Conservation (phyloP, 208 protist genomes). For the Eutreptiella sp. region DNA sequence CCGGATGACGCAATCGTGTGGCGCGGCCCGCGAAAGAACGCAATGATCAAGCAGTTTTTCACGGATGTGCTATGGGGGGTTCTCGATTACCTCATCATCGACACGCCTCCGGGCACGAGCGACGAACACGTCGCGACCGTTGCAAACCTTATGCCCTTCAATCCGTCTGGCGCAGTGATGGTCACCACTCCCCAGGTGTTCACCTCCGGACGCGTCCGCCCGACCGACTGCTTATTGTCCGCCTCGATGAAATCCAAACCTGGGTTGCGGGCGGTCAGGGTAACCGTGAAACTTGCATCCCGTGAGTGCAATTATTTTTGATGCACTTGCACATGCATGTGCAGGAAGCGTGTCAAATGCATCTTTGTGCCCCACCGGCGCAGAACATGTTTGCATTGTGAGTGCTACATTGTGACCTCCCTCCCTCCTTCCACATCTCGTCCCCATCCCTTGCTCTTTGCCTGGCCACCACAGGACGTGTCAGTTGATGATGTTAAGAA, state of each 20-base stretch:
- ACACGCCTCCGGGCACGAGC: slow-evolving; percentile 82
- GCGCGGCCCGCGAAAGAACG: slow-evolving; percentile 85
- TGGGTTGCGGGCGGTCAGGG: no score
- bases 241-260: no score
- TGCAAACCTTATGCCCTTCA: slow-evolving; percentile 56
- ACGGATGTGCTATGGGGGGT: slow-evolving; percentile 72
- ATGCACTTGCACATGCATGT: no score
- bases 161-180: slow-evolving; percentile 64
- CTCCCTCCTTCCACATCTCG: no score
- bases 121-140: slow-evolving; percentile 82
- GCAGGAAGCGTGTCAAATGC: no score
- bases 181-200: slow-evolving; percentile 60
- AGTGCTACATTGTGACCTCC: no score
- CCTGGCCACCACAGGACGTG: slow-evolving; percentile 67
- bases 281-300: no score
- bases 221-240: not conserved
- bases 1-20: slow-evolving; percentile 96
- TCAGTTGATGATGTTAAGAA: slow-evolving; percentile 79
- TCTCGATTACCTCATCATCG: slow-evolving; percentile 80
- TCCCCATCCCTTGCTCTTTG: no score
- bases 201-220: no score
- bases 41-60: slow-evolving; percentile 85
- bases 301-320: no score
- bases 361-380: no score
- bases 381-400: no score